Evolutionary conservation across 164 flowering plant genomes (phyloP).

Genomic region (Magnolia officinalis): DNA sequence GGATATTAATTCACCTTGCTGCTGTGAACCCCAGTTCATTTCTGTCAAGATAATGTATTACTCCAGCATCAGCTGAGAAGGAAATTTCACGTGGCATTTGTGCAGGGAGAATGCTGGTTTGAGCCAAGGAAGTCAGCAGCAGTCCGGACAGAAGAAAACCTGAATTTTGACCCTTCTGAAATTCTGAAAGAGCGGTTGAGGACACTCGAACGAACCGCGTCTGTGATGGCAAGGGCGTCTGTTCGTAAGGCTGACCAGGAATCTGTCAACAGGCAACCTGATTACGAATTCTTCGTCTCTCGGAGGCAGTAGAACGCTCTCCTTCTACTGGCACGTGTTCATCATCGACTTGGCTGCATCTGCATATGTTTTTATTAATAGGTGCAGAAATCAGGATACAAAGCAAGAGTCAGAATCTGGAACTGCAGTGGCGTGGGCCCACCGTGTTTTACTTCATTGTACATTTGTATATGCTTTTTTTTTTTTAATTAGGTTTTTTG

Average conservation of each 20-base stretch:
- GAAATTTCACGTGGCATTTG: not conserved
- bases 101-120: constrained; percentile 75
- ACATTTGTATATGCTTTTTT: constrained; percentile 16
- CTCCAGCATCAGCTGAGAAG: not conserved
- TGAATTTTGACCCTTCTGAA: constrained; percentile 20
- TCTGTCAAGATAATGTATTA: not conserved
- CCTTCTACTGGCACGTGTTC: not conserved
- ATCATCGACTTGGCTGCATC: not conserved
- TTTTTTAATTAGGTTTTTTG: not conserved
- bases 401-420: constrained; percentile 6
- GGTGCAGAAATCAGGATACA: not conserved
- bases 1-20: no score
- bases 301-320: constrained; percentile 26
- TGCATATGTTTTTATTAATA: not conserved
- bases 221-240: constrained; percentile 51
- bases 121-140: constrained; percentile 22
- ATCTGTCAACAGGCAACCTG: constrained; percentile 48
- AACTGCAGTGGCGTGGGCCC: not conserved
- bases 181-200: constrained; percentile 49
- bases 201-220: constrained; percentile 54
- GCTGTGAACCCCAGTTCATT: not conserved
- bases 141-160: constrained; percentile 5
- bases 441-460: not conserved
- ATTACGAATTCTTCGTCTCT: constrained; percentile 64
- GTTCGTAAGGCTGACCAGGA: constrained; percentile 35